Percentiles rank a stretch among this genome's conserved stretches.
Evolutionary conservation across 2,329 filamentous ascomycete genomes (phyloP).

Genomic region (Sporothrix sp.): DNA sequence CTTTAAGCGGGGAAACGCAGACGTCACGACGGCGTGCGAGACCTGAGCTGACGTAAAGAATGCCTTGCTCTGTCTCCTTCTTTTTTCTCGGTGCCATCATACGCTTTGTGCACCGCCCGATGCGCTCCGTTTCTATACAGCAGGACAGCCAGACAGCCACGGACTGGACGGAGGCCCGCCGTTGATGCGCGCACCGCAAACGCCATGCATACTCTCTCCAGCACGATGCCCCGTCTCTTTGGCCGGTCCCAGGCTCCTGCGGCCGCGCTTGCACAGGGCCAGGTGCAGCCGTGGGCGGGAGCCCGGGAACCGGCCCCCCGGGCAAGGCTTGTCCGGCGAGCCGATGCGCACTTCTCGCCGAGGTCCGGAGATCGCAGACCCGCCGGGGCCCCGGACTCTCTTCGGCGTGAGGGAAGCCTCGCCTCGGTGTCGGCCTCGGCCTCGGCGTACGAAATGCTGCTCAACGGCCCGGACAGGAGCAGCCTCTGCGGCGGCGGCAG

Average conservation of each 20-base stretch:
- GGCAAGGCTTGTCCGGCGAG: constrained; percentile 7
- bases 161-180: neutral
- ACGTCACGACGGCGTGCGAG: neutral
- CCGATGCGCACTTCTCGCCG: neutral
- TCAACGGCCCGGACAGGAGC: constrained; percentile 7
- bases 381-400: neutral
- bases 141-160: neutral
- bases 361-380: neutral
- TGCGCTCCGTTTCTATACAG: neutral
- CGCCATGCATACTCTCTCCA: constrained; percentile 5
- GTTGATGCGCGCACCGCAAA: no score
- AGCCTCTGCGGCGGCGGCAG: constrained; percentile 8
- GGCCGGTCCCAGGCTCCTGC: constrained; percentile 10
- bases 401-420: constrained; percentile 5
- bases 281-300: neutral
- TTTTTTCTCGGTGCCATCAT: neutral
- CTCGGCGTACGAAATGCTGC: constrained; percentile 13
- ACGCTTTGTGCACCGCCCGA: neutral
- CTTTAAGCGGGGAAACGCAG: neutral
- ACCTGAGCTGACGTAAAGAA: neutral
- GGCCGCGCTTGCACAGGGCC: neutral
- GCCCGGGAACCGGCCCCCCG: neutral
- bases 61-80: neutral
- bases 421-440: constrained; percentile 10
- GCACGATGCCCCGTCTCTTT: constrained; percentile 14